These are phyloP conservation scores for Tulasnella sp. DNA, from an alignment of 768 basidiomycete species.

Conservation along the genomic window DNA sequence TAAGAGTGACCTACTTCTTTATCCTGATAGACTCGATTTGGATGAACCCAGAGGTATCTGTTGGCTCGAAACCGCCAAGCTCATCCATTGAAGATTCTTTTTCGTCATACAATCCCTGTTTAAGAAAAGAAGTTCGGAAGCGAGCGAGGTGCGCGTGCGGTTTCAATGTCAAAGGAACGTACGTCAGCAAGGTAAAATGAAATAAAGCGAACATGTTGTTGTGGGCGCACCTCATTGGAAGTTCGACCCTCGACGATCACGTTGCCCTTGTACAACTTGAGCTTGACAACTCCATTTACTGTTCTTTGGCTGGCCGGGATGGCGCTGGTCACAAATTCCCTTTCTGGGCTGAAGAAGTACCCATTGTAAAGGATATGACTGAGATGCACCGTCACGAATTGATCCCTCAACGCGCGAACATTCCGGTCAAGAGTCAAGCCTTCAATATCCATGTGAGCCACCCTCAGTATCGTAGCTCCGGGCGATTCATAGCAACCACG, in stretches of 20 bases:
- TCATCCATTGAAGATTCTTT: constrained; percentile 97
- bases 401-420: constrained; percentile 86
- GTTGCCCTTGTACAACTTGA: constrained; percentile 95
- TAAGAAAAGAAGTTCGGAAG: neutral
- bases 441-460: constrained; percentile 91
- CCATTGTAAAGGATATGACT: constrained; percentile 94
- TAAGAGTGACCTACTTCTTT: constrained; percentile 59
- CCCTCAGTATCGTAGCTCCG: constrained; percentile 88
- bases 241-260: constrained; percentile 84
- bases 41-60: constrained; percentile 92
- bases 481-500: constrained; percentile 99
- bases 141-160: too few species aligned
- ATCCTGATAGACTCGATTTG: constrained; percentile 95
- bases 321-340: constrained; percentile 82
- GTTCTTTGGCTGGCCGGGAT: constrained; percentile 92
- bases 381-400: constrained; percentile 84
- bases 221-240: constrained; percentile 57
- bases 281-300: constrained; percentile 82
- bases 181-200: constrained; percentile 1
- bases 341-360: constrained; percentile 98
- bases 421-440: constrained; percentile 97
- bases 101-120: constrained; percentile 85
- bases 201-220: neutral
- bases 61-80: constrained; percentile 94
- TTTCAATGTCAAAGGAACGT: too few species aligned